Base-by-base conservation (phyloP, 495 filamentous ascomycete species). In the Beverwykella pulmonaria region DNA sequence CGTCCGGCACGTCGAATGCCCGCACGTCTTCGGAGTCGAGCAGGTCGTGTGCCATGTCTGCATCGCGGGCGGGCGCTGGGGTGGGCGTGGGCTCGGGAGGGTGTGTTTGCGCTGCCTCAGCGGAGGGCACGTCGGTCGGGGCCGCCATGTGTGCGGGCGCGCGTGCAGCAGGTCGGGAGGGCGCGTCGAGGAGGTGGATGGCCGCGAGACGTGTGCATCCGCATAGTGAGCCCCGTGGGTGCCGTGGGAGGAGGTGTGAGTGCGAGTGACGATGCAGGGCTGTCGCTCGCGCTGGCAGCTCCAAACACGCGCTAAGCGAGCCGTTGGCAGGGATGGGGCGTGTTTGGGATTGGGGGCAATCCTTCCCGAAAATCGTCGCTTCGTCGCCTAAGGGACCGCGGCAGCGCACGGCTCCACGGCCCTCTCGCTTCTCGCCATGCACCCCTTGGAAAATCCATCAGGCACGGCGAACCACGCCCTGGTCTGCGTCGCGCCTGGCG, bases 1-100 rank as follows among this genome's bases (percentile, higher is more conserved):
- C 36, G 50, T 73, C 71, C 8, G 69, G 57, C 48, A 44, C 26
- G 12, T 73, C 71, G 50, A 73, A 73, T 0, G 55, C 34, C 14
- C 29, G 46, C 26, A 67, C 59, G 36, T 63, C 66, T 36, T 70
- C 63, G 27, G 62, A 59, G 20, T 68, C 50, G 14, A 53, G 55
- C 46, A 64, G 27, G 44, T 68, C 65, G 19, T 32, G 59, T n/a
- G 63, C 53, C 65, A 61, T 68, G 10, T 2, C 46, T 20, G 52
- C 25, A 26, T 50, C 68, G 41, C 58, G 26, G 10, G 34, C 53
- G 54, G 68, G 34, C 26, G 63, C 27, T 7, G 63, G 48, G 2
- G 49, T 30, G 8, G 58, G 36, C 36, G 19, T 25, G 17, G 56
- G 32, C 1, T 53, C 44, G 49, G 49, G 34, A 8, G 58, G 12